Evolutionary conservation across 345 rosid genomes (phyloP).

Genomic region (Camelina sativa): DNA sequence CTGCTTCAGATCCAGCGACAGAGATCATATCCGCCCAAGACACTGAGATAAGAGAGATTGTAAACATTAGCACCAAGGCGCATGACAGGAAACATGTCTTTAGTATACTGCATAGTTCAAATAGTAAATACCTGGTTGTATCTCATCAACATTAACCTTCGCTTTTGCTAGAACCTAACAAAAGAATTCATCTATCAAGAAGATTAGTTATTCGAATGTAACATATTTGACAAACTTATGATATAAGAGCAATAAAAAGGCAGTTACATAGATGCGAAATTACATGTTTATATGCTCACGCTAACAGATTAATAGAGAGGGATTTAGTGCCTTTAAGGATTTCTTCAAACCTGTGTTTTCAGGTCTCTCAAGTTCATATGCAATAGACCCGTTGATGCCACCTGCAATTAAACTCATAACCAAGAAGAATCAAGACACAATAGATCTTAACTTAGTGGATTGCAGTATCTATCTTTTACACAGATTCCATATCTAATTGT

Average conservation of each 20-base stretch:
- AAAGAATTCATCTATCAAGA: conserved; percentile 46
- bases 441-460: neutral
- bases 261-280: neutral
- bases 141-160: conserved; percentile 68
- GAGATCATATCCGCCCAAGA: conserved; percentile 97
- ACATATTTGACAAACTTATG: conserved; percentile 32
- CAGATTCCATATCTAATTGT: no score
- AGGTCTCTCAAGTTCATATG: conserved; percentile 86
- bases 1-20: conserved; percentile 91
- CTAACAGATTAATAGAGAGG: conserved; percentile 10
- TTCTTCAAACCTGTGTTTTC: conserved; percentile 89
- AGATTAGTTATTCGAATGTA: conserved; percentile 43
- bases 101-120: conserved; percentile 28
- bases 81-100: conserved; percentile 25
- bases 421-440: conserved; percentile 4
- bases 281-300: conserved; percentile 16
- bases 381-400: conserved; percentile 90
- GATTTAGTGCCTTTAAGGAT: conserved; percentile 61
- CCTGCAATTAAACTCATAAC: conserved; percentile 50
- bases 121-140: conserved; percentile 59
- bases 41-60: conserved; percentile 54
- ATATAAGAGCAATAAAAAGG: neutral
- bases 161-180: conserved; percentile 81
- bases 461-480: neutral
- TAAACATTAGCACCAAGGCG: conserved; percentile 32